A percentile compares a stretch with the other conserved stretches of the same genome.
Conservation (phyloP, 2,329 filamentous ascomycete species). For the Trichoderma gracile region DNA sequence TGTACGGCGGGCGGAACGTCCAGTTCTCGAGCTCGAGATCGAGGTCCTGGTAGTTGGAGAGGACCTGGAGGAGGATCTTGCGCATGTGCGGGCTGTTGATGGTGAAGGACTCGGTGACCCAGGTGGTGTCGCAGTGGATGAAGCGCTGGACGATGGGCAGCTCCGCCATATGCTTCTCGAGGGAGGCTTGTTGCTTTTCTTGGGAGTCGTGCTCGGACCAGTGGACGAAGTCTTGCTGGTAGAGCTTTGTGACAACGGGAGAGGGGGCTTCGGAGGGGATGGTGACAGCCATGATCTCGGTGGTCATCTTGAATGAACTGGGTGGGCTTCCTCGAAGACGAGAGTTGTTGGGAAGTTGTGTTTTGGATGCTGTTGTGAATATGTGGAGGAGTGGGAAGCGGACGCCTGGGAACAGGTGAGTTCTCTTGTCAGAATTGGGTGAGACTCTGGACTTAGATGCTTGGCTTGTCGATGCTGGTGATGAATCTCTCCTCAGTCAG, state of each 20-base stretch:
- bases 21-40: not conserved
- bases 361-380: too few species aligned
- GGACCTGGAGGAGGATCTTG: not conserved
- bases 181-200: not conserved
- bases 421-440: not conserved
- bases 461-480: not conserved
- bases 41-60: not conserved
- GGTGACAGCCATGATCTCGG: not conserved
- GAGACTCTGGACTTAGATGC: not conserved
- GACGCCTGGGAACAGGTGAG: not conserved
- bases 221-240: not conserved
- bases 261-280: not conserved
- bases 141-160: not conserved
- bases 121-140: not conserved
- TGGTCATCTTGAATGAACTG: not conserved
- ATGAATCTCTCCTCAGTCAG: too few species aligned
- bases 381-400: not conserved
- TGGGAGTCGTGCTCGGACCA: not conserved
- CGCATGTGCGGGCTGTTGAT: not conserved
- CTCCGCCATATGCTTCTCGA: not conserved
- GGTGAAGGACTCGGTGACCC: not conserved
- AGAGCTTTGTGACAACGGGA: not conserved
- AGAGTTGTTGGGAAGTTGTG: too few species aligned
- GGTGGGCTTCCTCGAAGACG: too few species aligned
- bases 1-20: constrained; percentile 1